Base-by-base conservation (phyloP, 495 filamentous ascomycete species). In the Xanthoparmelia taractica region DNA sequence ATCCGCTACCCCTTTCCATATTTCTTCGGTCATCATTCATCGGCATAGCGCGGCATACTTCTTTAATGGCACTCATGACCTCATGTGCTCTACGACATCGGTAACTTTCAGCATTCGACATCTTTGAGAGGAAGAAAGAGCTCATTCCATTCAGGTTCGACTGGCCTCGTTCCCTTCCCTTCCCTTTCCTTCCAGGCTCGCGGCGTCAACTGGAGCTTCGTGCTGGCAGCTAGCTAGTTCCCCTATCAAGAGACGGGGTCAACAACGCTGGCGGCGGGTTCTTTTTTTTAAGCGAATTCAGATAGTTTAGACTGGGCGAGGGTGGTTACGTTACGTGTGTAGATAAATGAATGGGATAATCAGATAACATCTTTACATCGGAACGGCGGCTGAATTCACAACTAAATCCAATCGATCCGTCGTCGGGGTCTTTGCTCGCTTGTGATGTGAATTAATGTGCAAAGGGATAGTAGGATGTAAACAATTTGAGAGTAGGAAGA, bases 61-160 rank as follows among this genome's bases (percentile, higher is more conserved):
- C 34, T 23, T 47, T 68, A n/a, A 66, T 33, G 65, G 58, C n/a
- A 52, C 20, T 57, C 56, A 68, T 41, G 66, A 66, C 54, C 59
- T 66, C 55, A 68, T 56, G 66, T 40, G 41, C 63, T 65, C 45
- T 33, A 68, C 66, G 66, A 68, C 37, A 29, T 50, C 43, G 23
- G 48, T 27, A 63, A 8, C n/a, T 29, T 31, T 18, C 37, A 43
- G 25, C 36, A 59, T 59, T 11, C 60, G 27, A 41, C 48, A 56
- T 52, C 27, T 52, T 55, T n/a, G n/a, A n/a, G n/a, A n/a, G 60
- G 43, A 25, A 61, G 25, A 12, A 41, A 27, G 23, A 33, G 60
- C 60, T 57, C 50, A 43, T 29, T 11, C 8, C 5, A n/a, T n/a
- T n/a, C n/a, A n/a, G 48, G 47, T 40, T 17, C 48, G 23, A 27